Conservation (phyloP, 23 red algal genomes). For the Cyanidiococcus yangmingshanensis region DNA sequence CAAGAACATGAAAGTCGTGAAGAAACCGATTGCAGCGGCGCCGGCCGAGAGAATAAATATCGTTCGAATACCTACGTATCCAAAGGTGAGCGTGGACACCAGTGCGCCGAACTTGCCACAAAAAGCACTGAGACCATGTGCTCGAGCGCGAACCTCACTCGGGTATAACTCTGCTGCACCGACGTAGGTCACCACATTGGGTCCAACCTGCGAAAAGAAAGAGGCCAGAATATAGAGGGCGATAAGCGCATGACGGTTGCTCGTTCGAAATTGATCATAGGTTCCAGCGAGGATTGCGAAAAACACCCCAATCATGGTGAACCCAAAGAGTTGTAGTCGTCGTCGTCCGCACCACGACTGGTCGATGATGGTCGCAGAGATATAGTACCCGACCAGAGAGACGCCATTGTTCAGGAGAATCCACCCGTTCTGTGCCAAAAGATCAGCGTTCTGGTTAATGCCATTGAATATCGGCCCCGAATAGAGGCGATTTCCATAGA, state of each 20-base stretch:
- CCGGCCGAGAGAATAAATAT: conserved; percentile 2
- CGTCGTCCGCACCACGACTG: conserved; percentile 20
- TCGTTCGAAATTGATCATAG: conserved; percentile 7
- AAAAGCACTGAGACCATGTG: conserved; percentile 15
- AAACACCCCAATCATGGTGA: conserved; percentile 21
- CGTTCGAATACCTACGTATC: not conserved
- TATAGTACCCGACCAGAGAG: conserved; percentile 27
- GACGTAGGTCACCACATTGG: conserved; percentile 20
- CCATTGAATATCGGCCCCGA: conserved; percentile 26
- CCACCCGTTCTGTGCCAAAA: conserved; percentile 11
- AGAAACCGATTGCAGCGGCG: not conserved
- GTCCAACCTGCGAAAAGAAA: conserved; percentile 16
- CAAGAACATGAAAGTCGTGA: not conserved
- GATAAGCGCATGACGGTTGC: conserved; percentile 15
- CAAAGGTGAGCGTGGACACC: conserved; percentile 12
- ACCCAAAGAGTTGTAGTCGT: conserved; percentile 27
- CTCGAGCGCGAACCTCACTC: conserved; percentile 1
- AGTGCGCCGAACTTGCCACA: conserved; percentile 12
- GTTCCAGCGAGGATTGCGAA: conserved; percentile 18
- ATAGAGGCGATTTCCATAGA: conserved; percentile 25
- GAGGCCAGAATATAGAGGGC: conserved; percentile 17
- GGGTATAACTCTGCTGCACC: conserved; percentile 3
- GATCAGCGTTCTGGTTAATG: conserved; percentile 16
- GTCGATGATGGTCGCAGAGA: conserved; percentile 21
- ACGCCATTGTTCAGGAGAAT: conserved; percentile 26